phyloP scores from a whole-genome alignment of 2,329 filamentous ascomycete species.

The Colletotrichum sojae region DNA sequence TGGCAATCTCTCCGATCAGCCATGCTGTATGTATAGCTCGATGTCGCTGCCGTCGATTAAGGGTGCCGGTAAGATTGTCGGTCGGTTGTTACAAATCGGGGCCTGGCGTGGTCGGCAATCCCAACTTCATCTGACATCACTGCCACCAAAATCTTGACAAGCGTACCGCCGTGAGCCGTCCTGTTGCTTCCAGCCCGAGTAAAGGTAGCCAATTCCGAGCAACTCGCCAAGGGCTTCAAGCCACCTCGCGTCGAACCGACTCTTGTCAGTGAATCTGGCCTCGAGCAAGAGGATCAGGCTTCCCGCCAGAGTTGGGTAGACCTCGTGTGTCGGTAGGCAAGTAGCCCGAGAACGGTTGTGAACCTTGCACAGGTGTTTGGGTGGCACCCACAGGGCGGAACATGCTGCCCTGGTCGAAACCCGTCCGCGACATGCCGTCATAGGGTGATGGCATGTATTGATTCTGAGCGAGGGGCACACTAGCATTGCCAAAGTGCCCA shows the following conservation, averaged over 20 bases:
- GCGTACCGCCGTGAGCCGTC: neutral
- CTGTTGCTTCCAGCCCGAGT: neutral
- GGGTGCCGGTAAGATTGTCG: no score
- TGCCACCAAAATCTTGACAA: no score
- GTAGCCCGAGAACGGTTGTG: conserved; percentile 52
- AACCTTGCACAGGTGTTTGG: conserved; percentile 47
- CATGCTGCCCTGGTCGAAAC: conserved; percentile 51
- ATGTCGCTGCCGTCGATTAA: neutral
- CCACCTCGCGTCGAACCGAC: neutral
- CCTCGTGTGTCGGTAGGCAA: conserved; percentile 51
- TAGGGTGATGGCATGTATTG: conserved; percentile 54
- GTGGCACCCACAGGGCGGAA: conserved; percentile 52
- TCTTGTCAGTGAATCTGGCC: conserved; percentile 36
- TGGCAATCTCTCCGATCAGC: neutral
- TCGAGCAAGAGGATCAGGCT: conserved; percentile 32
- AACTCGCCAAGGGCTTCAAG: neutral
- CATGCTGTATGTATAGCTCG: neutral
- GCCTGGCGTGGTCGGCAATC: no score
- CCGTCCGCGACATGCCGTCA: conserved; percentile 50
- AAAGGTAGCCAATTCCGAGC: neutral
- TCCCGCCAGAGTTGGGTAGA: conserved; percentile 42
- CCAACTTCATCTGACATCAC: no score
- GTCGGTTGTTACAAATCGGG: no score
- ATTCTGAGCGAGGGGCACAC: conserved; percentile 51
- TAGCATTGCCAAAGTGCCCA: conserved; percentile 49